Percentiles rank a stretch among this genome's conserved stretches.
These are phyloP conservation scores for Mallotus japonicus DNA, from an alignment of 441 rosid genomes.

Conservation along the genomic window DNA sequence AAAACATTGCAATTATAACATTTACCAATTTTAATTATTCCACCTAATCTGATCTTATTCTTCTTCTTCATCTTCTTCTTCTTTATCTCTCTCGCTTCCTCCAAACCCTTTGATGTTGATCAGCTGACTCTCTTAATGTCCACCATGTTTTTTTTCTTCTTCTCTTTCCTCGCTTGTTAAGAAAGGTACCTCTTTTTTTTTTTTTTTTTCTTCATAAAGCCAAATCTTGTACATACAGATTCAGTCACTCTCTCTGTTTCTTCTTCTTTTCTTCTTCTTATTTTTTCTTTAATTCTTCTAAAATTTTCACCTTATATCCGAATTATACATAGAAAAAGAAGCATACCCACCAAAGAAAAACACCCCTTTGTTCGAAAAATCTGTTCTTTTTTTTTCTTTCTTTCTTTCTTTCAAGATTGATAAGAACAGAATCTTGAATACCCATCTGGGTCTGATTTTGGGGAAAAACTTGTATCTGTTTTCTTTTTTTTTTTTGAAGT, in stretches of 20 bases:
- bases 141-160: constrained; percentile 22
- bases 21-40: constrained; percentile 21
- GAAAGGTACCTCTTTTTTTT: constrained; percentile 38
- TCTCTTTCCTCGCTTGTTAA: constrained; percentile 24
- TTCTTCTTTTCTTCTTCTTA: constrained; percentile 1
- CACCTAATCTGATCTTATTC: constrained; percentile 27
- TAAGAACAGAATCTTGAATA: constrained; percentile 12
- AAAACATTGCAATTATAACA: constrained; percentile 4
- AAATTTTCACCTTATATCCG: not conserved
- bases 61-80: constrained; percentile 6
- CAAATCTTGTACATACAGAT: not conserved
- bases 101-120: constrained; percentile 43
- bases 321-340: not conserved
- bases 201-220: not conserved
- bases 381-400: too few relatives aligned
- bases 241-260: not conserved
- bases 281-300: not conserved
- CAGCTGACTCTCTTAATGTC: constrained; percentile 35
- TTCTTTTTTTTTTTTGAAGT: not conserved
- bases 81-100: not conserved
- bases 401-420: not conserved
- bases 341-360: constrained; percentile 10
- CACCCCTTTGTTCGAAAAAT: not conserved
- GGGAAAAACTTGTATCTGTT: not conserved
- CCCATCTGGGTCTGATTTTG: constrained; percentile 22